Conservation (phyloP, 2,329 filamentous ascomycete species). For the Zalaria sp. region DNA sequence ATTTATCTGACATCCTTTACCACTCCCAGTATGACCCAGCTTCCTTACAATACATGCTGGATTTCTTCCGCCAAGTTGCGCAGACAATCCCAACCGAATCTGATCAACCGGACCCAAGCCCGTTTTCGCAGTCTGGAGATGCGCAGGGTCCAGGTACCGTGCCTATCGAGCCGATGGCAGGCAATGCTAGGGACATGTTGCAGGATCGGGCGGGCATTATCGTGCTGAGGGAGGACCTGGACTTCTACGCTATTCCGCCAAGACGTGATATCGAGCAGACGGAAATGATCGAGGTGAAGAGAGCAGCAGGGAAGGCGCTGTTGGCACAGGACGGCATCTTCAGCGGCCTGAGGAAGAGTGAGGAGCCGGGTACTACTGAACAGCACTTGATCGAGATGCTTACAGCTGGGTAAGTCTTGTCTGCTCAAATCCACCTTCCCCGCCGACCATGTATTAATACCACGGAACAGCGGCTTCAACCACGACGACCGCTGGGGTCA, state of each 20-base stretch:
- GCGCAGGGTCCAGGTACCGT: conserved; percentile 34
- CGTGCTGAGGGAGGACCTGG: conserved; percentile 85
- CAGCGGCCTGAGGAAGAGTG: conserved; percentile 83
- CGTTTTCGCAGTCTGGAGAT: conserved; percentile 11
- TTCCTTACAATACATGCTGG: conserved; percentile 96
- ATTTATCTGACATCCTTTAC: conserved; percentile 42
- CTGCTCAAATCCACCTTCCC: neutral
- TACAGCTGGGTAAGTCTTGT: conserved; percentile 69
- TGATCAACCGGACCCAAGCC: conserved; percentile 39
- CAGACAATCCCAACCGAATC: conserved; percentile 73
- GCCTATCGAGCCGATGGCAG: conserved; percentile 52
- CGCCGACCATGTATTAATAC: conserved; percentile 1
- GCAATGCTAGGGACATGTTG: conserved; percentile 58
- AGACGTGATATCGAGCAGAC: conserved; percentile 65
- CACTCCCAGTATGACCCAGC: conserved; percentile 77
- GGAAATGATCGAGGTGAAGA: conserved; percentile 94
- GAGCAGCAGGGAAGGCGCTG: conserved; percentile 75
- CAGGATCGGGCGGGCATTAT: conserved; percentile 91
- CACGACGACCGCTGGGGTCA: conserved; percentile 93
- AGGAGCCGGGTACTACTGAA: conserved; percentile 91
- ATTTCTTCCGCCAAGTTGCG: conserved; percentile 92
- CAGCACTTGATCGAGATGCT: conserved; percentile 99
- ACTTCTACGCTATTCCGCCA: conserved; percentile 94
- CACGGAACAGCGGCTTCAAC: conserved; percentile 68
- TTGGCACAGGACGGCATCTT: conserved; percentile 90